phyloP scores from a whole-genome alignment of 176 grass and related monocot genomes.

The Cenchrus americanus region DNA sequence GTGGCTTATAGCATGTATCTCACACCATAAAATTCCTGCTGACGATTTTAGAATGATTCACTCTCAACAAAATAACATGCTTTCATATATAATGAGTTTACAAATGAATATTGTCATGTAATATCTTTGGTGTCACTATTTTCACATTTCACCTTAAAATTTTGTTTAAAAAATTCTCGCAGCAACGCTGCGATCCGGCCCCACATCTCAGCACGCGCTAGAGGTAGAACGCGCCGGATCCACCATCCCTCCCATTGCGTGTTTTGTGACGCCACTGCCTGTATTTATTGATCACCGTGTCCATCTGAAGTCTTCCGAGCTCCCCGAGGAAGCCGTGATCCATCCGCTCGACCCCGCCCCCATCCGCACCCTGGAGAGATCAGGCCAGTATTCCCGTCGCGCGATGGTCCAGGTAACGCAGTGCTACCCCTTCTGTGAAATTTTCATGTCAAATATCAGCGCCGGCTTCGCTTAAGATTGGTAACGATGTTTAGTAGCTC shows the following conservation, averaged over 20 bases:
- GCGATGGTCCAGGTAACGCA: constrained; percentile 1
- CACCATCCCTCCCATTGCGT: not conserved
- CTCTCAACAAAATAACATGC: too few species aligned
- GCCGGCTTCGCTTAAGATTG: not conserved
- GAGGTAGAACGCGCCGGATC: not conserved
- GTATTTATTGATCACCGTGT: not conserved
- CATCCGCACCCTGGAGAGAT: not conserved
- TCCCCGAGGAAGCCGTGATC: not conserved
- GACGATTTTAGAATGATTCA: too few species aligned
- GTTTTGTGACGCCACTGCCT: not conserved
- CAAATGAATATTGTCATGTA: too few species aligned
- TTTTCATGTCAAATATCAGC: not conserved
- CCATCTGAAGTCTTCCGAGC: not conserved
- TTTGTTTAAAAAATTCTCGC: too few species aligned
- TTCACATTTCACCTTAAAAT: too few species aligned
- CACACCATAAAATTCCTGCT: too few species aligned
- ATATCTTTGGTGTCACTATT: too few species aligned
- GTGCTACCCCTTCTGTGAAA: not conserved
- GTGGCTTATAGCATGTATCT: too few species aligned
- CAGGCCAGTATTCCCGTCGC: not conserved
- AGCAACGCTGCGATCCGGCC: too few species aligned
- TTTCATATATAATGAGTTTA: too few species aligned
- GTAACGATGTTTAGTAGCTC: not conserved
- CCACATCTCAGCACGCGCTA: too few species aligned
- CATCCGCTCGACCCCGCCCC: not conserved